phyloP scores from a whole-genome alignment of 202 grass and related monocot genomes.

The Zizania palustris region DNA sequence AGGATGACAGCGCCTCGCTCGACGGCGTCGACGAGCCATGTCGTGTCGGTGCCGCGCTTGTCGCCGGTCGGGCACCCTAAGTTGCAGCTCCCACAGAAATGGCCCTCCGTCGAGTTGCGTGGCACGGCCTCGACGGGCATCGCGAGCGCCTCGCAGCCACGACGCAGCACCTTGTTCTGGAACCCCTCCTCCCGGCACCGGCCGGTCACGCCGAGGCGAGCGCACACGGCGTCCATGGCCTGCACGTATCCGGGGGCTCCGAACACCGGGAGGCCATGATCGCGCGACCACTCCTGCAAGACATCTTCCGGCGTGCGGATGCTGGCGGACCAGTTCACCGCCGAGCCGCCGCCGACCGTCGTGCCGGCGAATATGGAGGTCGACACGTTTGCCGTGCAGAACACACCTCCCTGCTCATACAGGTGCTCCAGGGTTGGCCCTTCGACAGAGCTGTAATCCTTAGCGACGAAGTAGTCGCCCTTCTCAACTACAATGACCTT shows the following conservation, averaged over 20 bases:
- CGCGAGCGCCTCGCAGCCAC: constrained; percentile 69
- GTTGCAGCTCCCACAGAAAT: constrained; percentile 76
- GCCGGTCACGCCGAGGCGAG: constrained; percentile 57
- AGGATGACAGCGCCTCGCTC: constrained; percentile 62
- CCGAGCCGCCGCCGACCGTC: constrained; percentile 69
- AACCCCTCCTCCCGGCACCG: constrained; percentile 68
- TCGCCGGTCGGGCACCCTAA: constrained; percentile 70
- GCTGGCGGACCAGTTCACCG: constrained; percentile 86
- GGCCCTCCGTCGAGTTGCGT: constrained; percentile 69
- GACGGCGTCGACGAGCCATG: constrained; percentile 91
- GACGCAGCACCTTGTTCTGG: constrained; percentile 73
- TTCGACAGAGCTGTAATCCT: constrained; percentile 74
- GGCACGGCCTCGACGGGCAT: constrained; percentile 54
- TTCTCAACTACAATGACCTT: constrained; percentile 93
- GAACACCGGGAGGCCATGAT: constrained; percentile 61
- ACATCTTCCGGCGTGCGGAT: constrained; percentile 64
- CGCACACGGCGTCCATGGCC: constrained; percentile 78
- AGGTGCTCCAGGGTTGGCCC: constrained; percentile 66
- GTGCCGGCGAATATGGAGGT: constrained; percentile 58
- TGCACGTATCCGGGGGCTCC: constrained; percentile 30
- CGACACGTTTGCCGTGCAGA: constrained; percentile 58
- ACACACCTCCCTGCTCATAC: constrained; percentile 65
- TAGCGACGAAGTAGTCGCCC: constrained; percentile 67
- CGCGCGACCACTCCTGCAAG: constrained; percentile 59
- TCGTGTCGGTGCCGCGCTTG: constrained; percentile 86